phyloP scores from a whole-genome alignment of 2,329 filamentous ascomycete genomes.

The Colletotrichum tropicicola region DNA sequence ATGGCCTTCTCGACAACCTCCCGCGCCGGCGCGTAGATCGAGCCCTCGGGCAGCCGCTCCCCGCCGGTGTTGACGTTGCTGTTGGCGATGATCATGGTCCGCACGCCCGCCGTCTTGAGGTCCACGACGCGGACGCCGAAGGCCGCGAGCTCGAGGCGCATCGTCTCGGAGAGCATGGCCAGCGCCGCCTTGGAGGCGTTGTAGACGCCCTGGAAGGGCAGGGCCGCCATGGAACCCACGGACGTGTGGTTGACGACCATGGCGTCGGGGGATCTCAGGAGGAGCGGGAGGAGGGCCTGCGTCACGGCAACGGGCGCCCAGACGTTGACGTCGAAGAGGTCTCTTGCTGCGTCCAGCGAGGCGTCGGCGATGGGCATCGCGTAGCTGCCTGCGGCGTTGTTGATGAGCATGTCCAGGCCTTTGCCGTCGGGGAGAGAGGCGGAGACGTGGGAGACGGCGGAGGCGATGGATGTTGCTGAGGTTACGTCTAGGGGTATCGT shows the following conservation, averaged over 20 bases:
- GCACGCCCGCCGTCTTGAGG: conserved; percentile 29
- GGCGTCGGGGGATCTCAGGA: background rate
- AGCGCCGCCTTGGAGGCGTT: conserved; percentile 37
- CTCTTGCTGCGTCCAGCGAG: conserved; percentile 35
- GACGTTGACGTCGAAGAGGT: conserved; percentile 41
- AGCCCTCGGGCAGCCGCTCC: conserved; percentile 33
- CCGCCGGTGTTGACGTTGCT: conserved; percentile 15
- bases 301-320: conserved; percentile 39
- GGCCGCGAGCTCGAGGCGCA: conserved; percentile 38
- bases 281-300: conserved; percentile 36
- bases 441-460: conserved; percentile 25
- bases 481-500: conserved; percentile 43
- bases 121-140: conserved; percentile 37
- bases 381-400: conserved; percentile 41
- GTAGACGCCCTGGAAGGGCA: conserved; percentile 31
- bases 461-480: conserved; percentile 35
- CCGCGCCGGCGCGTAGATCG: conserved; percentile 34
- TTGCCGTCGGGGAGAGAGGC: background rate
- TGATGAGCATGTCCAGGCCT: conserved; percentile 40
- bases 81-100: conserved; percentile 30
- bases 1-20: conserved; percentile 34
- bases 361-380: conserved; percentile 40
- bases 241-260: conserved; percentile 31
- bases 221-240: conserved; percentile 14
- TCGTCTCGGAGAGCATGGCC: conserved; percentile 33